phyloP scores from a whole-genome alignment of 208 protist genomes.

The Crithidia acanthocephali region DNA sequence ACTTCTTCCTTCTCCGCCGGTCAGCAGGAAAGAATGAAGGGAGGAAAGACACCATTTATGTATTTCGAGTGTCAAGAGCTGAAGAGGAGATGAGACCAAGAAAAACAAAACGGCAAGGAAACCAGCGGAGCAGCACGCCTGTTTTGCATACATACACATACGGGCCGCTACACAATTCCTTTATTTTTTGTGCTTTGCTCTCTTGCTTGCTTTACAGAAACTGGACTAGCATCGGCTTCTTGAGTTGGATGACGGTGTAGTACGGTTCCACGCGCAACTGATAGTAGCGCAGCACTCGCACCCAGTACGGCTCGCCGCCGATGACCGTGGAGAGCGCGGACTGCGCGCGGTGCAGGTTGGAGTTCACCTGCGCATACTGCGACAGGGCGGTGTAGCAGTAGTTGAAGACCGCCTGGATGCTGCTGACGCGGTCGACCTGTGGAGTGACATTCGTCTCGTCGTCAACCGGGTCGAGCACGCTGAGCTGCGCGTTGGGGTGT shows the following conservation, averaged over 20 bases:
- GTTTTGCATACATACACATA: too few species aligned
- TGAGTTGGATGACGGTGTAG: slow-evolving; percentile 27
- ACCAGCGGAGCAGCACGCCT: too few species aligned
- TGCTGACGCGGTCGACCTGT: slow-evolving; percentile 33
- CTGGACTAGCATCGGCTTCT: slow-evolving; percentile 29
- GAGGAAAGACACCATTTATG: too few species aligned
- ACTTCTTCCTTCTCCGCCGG: too few species aligned
- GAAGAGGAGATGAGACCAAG: too few species aligned
- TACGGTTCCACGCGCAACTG: slow-evolving; percentile 44
- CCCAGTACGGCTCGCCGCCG: slow-evolving; percentile 51
- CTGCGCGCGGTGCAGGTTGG: slow-evolving; percentile 42
- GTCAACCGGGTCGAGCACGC: slow-evolving; percentile 41
- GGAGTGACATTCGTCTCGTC: slow-evolving; percentile 37
- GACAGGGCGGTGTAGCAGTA: slow-evolving; percentile 55
- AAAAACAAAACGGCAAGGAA: too few species aligned
- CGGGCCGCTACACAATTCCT: too few species aligned
- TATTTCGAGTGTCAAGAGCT: too few species aligned
- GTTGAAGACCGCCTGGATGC: slow-evolving; percentile 55
- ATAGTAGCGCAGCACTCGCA: slow-evolving; percentile 45
- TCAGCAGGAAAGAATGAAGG: too few species aligned
- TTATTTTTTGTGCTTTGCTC: neutral
- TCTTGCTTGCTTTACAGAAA: slow-evolving; percentile 11
- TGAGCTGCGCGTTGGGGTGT: slow-evolving; percentile 42
- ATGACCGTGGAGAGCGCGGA: slow-evolving; percentile 53
- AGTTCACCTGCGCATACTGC: slow-evolving; percentile 38